phyloP scores from a whole-genome alignment of 768 basidiomycete species.

The Roridomyces roridus region DNA sequence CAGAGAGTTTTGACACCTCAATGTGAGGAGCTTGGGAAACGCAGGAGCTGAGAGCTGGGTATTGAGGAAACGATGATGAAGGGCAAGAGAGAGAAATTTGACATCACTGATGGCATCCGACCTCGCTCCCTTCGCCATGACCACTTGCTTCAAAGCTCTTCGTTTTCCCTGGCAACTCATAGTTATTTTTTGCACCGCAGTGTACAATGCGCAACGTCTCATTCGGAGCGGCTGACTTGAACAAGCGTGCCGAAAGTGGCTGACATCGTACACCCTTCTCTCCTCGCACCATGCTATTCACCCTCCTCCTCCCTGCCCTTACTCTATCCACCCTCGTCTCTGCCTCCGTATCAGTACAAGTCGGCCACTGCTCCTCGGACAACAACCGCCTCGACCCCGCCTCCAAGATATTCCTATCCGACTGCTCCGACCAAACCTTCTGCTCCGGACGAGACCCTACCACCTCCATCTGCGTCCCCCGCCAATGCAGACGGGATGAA shows the following conservation, averaged over 20 bases:
- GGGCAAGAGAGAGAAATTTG: too few species aligned
- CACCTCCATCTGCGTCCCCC: constrained; percentile 51
- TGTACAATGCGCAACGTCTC: too few species aligned
- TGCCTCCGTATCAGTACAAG: background rate
- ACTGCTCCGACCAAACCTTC: constrained; percentile 65
- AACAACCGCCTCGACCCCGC: constrained; percentile 59
- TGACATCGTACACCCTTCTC: background rate
- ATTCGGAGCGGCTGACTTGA: background rate
- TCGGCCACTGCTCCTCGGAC: constrained; percentile 41
- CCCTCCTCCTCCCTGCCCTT: background rate
- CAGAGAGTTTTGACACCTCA: too few species aligned
- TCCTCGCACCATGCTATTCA: constrained; percentile 3
- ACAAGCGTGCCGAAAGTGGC: background rate
- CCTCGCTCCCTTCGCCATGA: too few species aligned
- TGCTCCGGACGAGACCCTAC: constrained; percentile 49
- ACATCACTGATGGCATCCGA: too few species aligned
- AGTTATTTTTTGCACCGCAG: too few species aligned
- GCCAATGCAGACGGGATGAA: constrained; percentile 64
- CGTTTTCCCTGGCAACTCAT: too few species aligned
- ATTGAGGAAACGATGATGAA: too few species aligned
- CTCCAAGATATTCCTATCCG: constrained; percentile 63
- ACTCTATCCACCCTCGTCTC: background rate
- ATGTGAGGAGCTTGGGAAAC: too few species aligned
- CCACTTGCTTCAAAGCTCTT: too few species aligned
- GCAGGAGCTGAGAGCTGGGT: too few species aligned